phyloP scores from a whole-genome alignment of 2,329 filamentous ascomycete species.

The Davidsoniella eucalypti region DNA sequence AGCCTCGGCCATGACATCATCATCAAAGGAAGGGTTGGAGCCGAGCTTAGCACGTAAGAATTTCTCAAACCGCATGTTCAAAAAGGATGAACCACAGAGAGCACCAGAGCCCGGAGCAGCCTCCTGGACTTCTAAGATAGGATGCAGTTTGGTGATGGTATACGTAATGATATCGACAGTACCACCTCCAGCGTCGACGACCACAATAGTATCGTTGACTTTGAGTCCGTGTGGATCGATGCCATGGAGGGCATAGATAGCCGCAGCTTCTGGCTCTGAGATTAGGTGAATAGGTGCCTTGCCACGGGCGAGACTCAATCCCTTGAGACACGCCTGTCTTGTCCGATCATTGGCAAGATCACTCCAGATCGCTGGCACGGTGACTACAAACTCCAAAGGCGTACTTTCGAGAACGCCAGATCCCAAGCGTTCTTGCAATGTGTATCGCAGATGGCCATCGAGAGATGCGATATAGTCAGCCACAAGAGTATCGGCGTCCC shows the following conservation, averaged over 20 bases:
- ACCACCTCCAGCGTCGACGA: constrained; percentile 38
- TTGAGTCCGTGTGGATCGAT: constrained; percentile 26
- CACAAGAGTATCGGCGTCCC: constrained; percentile 24
- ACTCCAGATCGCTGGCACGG: constrained; percentile 43
- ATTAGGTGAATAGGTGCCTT: constrained; percentile 28
- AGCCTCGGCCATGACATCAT: constrained; percentile 24
- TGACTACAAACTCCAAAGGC: constrained; percentile 36
- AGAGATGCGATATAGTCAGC: constrained; percentile 33
- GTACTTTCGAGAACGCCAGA: constrained; percentile 25
- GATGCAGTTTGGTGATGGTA: constrained; percentile 27
- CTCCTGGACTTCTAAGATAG: constrained; percentile 30
- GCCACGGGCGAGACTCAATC: constrained; percentile 16
- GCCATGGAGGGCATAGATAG: constrained; percentile 30
- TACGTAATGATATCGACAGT: constrained; percentile 39
- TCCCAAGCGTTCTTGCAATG: constrained; percentile 27
- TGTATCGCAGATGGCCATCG: constrained; percentile 30
- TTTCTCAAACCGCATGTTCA: constrained; percentile 31
- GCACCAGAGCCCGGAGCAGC: constrained; percentile 32
- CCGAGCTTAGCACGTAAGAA: constrained; percentile 28
- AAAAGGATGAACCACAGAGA: constrained; percentile 31
- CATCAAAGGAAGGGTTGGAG: constrained; percentile 26
- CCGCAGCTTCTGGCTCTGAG: constrained; percentile 37
- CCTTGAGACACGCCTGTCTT: constrained; percentile 22
- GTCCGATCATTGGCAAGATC: constrained; percentile 36
- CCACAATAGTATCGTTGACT: constrained; percentile 31